Conservation (phyloP, 371 early-diverging fungal genomes). For the Parasitella parasitica region DNA sequence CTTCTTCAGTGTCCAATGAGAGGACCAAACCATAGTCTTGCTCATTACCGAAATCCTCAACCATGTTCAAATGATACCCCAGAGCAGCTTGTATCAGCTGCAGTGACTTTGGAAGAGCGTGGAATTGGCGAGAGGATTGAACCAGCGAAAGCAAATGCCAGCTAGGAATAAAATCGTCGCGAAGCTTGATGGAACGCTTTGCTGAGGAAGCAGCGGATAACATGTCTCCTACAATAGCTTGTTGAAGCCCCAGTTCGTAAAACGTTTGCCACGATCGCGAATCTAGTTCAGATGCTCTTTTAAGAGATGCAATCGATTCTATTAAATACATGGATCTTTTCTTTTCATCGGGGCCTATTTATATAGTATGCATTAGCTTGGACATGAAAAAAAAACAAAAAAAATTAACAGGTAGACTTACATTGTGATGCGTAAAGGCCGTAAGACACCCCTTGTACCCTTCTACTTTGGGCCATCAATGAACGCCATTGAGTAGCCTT, state of each 20-base stretch:
- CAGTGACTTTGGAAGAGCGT: constrained; percentile 54
- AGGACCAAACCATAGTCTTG: constrained; percentile 5
- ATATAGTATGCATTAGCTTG: too few relatives aligned
- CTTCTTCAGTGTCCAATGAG: constrained; percentile 7
- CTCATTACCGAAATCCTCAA: constrained; percentile 2
- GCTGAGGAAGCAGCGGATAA: constrained; percentile 56
- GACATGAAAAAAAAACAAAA: background rate
- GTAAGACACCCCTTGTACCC: constrained; percentile 11
- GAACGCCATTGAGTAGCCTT: constrained; percentile 17
- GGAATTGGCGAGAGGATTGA: constrained; percentile 53
- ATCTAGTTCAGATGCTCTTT: constrained; percentile 50
- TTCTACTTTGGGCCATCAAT: constrained; percentile 13
- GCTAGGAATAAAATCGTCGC: constrained; percentile 67
- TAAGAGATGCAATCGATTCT: constrained; percentile 59
- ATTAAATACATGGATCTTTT: constrained; percentile 58
- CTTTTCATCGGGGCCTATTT: constrained; percentile 49
- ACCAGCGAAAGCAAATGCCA: constrained; percentile 88
- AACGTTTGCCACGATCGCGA: constrained; percentile 55
- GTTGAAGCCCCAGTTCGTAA: constrained; percentile 79
- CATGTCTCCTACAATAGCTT: constrained; percentile 77
- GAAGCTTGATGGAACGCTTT: constrained; percentile 61
- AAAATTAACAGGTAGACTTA: background rate
- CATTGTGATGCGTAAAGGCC: constrained; percentile 14
- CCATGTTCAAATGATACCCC: constrained; percentile 8
- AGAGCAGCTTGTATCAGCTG: constrained; percentile 71